Percentiles rank a stretch among this genome's conserved stretches.
Evolutionary conservation across 2,329 filamentous ascomycete species (phyloP).

Genomic region (Calonectria naviculata): DNA sequence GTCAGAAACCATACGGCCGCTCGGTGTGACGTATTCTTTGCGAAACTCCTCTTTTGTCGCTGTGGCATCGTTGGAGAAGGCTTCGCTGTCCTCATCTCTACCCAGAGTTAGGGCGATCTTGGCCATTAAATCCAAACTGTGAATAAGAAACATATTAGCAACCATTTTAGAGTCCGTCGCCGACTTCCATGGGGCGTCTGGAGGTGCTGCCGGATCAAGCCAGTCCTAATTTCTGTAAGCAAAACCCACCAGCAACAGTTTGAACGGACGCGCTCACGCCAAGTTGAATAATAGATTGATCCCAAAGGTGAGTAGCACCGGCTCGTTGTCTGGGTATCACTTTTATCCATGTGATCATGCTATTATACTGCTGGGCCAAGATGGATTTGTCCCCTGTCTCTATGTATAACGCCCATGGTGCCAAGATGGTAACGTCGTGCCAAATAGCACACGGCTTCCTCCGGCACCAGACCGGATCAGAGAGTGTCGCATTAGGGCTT

Average conservation of each 20-base stretch:
- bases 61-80: not conserved
- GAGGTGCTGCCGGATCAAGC: slow-evolving; percentile 57
- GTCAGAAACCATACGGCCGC: slow-evolving; percentile 18
- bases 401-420: slow-evolving; percentile 52
- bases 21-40: slow-evolving; percentile 22
- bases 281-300: slow-evolving; percentile 10
- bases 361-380: slow-evolving; percentile 50
- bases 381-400: slow-evolving; percentile 50
- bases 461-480: slow-evolving; percentile 15
- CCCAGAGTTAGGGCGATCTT: slow-evolving; percentile 47
- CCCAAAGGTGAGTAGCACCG: slow-evolving; percentile 52
- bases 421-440: slow-evolving; percentile 53
- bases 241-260: not conserved
- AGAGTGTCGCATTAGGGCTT: slow-evolving; percentile 16
- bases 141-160: slow-evolving; percentile 57
- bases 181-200: slow-evolving; percentile 48
- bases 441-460: slow-evolving; percentile 47
- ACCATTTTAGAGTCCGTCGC: slow-evolving; percentile 53
- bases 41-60: slow-evolving; percentile 28
- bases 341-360: slow-evolving; percentile 53
- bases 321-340: slow-evolving; percentile 43
- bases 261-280: not conserved
- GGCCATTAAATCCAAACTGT: slow-evolving; percentile 50
- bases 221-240: slow-evolving; percentile 48
- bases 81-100: slow-evolving; percentile 22